Base-by-base conservation (phyloP, 257 asterid species). In the Euphrasia confusa region DNA sequence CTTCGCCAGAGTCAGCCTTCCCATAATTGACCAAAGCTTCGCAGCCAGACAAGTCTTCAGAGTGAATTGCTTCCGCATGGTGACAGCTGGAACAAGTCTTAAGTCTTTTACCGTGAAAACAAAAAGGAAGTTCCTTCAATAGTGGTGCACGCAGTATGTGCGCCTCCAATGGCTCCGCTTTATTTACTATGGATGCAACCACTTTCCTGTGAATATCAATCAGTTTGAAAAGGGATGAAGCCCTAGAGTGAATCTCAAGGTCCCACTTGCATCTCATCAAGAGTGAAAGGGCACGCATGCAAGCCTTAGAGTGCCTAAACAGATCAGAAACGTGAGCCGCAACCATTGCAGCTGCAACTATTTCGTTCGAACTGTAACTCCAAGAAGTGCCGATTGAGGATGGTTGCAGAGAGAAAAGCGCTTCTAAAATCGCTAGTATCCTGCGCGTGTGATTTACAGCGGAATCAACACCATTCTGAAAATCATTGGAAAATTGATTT, bases 261-360 rank as follows among this genome's bases (percentile, higher is more conserved):
- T 93, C 97, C 99, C 97, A 89, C 78, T 89, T 89, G 81, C 97
- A 93, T 67, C 83, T 77, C 58, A 82, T 77, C 79, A 93, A 80
- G 73, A 79, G 73, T 8, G 96, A 81, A 60, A 93, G 96, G 71
- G 96, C 89, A 66, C 86, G 89, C 86, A 80, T 89, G 83, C 99
- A 93, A 61, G 96, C 96, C 83, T 87, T 93, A n/a, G 99, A 93
- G 30, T 74, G 83, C 80, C 94, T 77, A 77, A 93, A 93, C 76
- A 93, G 78, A 78, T 89, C 97, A 45, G 99, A 89, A 67, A 93
- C 78, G 77, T 89, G 99, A 74, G 99, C 99, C 1, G 99, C 99
- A 60, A 93, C 99, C 99, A 93, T 93, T 40, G 99, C 99, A 52
- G 97, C 99, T 69, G 97, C 99, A 74, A 93, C 99, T 47, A 93